Evolutionary conservation across 2,329 filamentous ascomycete species (phyloP), one percentile per base, ranked within the genome.

Genomic region (Cercospora sp.): DNA sequence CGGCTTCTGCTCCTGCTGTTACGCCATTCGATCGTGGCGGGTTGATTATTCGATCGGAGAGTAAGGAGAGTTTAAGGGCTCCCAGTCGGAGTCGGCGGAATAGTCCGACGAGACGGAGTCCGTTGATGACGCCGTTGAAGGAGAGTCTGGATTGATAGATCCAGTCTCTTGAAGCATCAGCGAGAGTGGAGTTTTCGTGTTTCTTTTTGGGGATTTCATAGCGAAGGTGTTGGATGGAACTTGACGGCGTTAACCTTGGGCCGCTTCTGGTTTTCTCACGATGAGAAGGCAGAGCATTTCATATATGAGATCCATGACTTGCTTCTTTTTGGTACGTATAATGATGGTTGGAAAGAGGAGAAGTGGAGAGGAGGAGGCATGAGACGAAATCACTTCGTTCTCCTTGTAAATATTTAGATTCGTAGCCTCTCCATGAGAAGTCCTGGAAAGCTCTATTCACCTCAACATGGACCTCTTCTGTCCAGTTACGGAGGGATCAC

Each of bases 31-130:
- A 87, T 65, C 81, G 93, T 45, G 89, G 87, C 58, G 94, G 94
- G 1, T 79, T 97, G 71, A 89, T 92, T 64, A 87, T 93, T 2
- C 84, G 94, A 72, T 96, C 92, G 0, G 94, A 97, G 77, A 97
- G 93, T 77, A 85, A 93, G 63, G 95, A 98, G 77, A 85, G 92
- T 67, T 80, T 97, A 43, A 84, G 86, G 16, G 85, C 83, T 8
- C 77, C 87, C 13, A 85, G 85, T 69, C 80, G 79, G 66, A 84
- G 82, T 74, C 74, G 82, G 16, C 77, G 80, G 61, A 81, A 78
- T 21, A 85, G 82, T 74, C 86, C 86, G 12, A 84, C 82, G 60
- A 81, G 84, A 62, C 78, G 79, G 72, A 82, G 80, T 73, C 77
- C 78, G 63, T 63, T 79, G 53, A 74, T 80, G 74, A 73, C 68